These are phyloP conservation scores for Chondrostereum purpureum DNA, from an alignment of 1,284 basidiomycete species.

Conservation along the genomic window DNA sequence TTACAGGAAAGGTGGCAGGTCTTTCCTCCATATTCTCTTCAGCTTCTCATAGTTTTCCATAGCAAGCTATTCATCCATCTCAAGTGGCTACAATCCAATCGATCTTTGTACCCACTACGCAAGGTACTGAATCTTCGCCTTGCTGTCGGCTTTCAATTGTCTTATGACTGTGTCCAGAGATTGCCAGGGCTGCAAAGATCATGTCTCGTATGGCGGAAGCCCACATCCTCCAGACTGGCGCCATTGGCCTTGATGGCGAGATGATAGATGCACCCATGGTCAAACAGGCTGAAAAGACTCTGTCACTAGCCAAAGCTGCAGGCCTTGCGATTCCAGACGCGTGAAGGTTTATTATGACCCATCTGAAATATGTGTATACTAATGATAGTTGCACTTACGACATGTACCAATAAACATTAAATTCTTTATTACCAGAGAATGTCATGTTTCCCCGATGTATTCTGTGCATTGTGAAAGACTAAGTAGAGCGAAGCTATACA, in stretches of 20 bases:
- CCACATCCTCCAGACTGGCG: slow-evolving; percentile 34
- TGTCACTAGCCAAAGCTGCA: slow-evolving; percentile 59
- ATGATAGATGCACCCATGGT: slow-evolving; percentile 96
- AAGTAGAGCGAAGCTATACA: no score
- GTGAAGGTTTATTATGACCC: no score
- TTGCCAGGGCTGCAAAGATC: slow-evolving; percentile 73
- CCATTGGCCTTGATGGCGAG: slow-evolving; percentile 55
- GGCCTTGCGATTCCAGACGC: slow-evolving; percentile 63
- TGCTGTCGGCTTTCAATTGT: neutral
- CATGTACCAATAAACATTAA: no score
- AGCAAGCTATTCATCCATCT: slow-evolving; percentile 93
- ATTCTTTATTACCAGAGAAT: no score
- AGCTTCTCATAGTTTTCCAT: slow-evolving; percentile 8
- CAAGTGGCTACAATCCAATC: slow-evolving; percentile 79
- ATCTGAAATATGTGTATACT: no score
- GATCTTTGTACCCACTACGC: slow-evolving; percentile 70
- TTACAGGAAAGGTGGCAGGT: slow-evolving; percentile 70
- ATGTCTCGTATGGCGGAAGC: slow-evolving; percentile 59
- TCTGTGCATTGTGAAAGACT: no score
- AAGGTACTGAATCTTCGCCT: slow-evolving; percentile 39
- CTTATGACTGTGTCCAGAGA: slow-evolving; percentile 43
- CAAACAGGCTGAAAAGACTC: slow-evolving; percentile 71
- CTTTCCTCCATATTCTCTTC: neutral
- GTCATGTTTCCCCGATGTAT: no score
- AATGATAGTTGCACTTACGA: no score